Evolutionary conservation across 2,329 filamentous ascomycete genomes (phyloP).

Genomic region (Penicillium sp.): DNA sequence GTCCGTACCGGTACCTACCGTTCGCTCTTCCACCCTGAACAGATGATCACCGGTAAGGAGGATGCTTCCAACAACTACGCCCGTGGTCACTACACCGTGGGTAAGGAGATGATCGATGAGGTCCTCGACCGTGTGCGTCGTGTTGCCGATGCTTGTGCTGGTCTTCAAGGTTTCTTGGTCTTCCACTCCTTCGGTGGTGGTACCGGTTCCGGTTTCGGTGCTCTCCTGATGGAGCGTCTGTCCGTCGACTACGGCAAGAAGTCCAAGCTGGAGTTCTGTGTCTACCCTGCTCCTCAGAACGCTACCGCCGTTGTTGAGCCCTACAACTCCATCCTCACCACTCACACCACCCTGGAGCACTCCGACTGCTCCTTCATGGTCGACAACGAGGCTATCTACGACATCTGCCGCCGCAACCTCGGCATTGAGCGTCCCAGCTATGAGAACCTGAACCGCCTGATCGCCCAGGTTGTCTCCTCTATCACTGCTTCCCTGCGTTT

Average conservation of each 20-base stretch:
- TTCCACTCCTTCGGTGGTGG: slow-evolving; percentile 99
- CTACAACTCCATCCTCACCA: slow-evolving; percentile 99
- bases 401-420: slow-evolving; percentile 96
- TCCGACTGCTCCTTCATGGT: slow-evolving; percentile 99
- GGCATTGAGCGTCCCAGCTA: slow-evolving; percentile 95
- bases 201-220: slow-evolving; percentile 97
- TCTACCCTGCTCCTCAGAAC: slow-evolving; percentile 95
- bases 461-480: slow-evolving; percentile 96
- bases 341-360: slow-evolving; percentile 97
- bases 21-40: slow-evolving; percentile 94
- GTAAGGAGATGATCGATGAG: slow-evolving; percentile 97
- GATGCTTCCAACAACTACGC: slow-evolving; percentile 99
- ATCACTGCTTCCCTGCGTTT: slow-evolving; percentile 98
- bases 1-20: slow-evolving; percentile 96
- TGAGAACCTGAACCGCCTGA: slow-evolving; percentile 97
- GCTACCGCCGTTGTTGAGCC: slow-evolving; percentile 97
- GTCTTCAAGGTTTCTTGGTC: slow-evolving; percentile 97
- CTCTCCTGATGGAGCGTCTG: slow-evolving; percentile 95
- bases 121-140: slow-evolving; percentile 96
- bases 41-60: slow-evolving; percentile 99
- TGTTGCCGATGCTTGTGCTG: slow-evolving; percentile 94
- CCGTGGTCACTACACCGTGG: slow-evolving; percentile 98
- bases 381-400: slow-evolving; percentile 99
- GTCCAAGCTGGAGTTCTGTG: slow-evolving; percentile 99
- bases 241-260: slow-evolving; percentile 99